Base-by-base conservation (phyloP, 2,329 filamentous ascomycete genomes). In the Neopestalotiopsis rosae region DNA sequence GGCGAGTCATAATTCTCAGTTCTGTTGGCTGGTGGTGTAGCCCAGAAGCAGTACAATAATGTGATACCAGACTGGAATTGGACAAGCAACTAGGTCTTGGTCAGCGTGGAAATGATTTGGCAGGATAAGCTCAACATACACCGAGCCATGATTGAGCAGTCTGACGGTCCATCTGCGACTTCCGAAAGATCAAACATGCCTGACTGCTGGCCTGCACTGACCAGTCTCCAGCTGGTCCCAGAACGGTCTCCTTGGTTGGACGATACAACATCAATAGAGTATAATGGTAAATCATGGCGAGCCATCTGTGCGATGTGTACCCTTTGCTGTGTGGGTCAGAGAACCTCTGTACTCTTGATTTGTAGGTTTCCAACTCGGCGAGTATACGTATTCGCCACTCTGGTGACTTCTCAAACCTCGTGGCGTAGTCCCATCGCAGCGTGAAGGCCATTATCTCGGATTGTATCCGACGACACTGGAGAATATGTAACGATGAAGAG, bases 61-160 rank as follows among this genome's bases (percentile, higher is more conserved):
- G 78, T 78, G 1, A 80, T 74, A 9, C 79, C 79, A 4, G 75
- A 79, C 68, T 80, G 77, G 67, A 80, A 81, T 68, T 78, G 77
- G 4, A 73, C 71, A 0, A 79, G 20, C 10, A 65, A 30, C 38
- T 65, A 49, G 5, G 14, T 20, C 30, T 20, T 14, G 17, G 17
- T 65, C 20, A 65, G 34, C 24, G n/a, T 32, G 5, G 32, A 28
- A 2, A 42, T 5, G 3, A 12, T 9, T 34, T 40, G 61, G 17
- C 10, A 13, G 3, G 34, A 2, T 20, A n/a, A 24, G 13, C 30
- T 12, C 3, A 12, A 56, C 62, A n/a, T 52, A 65, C 62, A 5
- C 61, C 61, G 12, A 52, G 42, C 62, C 42, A 68, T 0, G 67
- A 42, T n/a, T 68, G 61, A 20, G 67, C 67, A 10, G 66, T 42